Evolutionary conservation across 495 filamentous ascomycete species (phyloP).

Genomic region (Aspergillus avenaceus): DNA sequence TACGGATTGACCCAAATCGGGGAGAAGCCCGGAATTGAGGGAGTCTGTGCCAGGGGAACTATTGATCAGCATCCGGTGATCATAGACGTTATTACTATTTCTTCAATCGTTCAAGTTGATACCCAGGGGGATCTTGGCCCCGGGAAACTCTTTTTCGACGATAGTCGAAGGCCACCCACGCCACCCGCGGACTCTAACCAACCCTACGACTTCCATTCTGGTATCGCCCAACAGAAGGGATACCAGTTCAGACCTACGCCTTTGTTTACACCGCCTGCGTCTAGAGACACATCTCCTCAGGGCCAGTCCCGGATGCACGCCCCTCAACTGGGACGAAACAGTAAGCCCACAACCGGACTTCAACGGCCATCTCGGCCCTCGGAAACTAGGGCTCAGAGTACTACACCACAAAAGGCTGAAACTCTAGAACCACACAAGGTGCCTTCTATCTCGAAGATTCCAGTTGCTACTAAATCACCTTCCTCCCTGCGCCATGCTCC

Average conservation of each 20-base stretch:
- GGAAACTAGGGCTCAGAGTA: background rate
- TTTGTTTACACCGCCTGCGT: background rate
- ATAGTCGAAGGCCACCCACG: constrained; percentile 32
- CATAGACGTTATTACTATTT: constrained; percentile 22
- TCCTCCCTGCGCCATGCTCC: background rate
- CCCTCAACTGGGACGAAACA: background rate
- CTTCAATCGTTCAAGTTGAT: constrained; percentile 9
- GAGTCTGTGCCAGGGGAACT: constrained; percentile 35
- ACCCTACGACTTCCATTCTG: constrained; percentile 14
- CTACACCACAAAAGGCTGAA: background rate
- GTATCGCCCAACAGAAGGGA: background rate
- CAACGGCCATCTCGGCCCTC: background rate
- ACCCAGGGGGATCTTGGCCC: constrained; percentile 12
- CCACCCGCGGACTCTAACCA: constrained; percentile 20
- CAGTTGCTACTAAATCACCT: background rate
- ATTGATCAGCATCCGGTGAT: constrained; percentile 47
- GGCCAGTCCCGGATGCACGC: background rate
- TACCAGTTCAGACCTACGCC: background rate
- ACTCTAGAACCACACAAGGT: background rate
- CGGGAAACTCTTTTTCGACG: constrained; percentile 31
- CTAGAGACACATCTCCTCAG: constrained; percentile 5
- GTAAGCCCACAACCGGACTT: background rate
- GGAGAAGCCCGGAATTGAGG: constrained; percentile 35
- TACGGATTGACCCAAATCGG: constrained; percentile 28
- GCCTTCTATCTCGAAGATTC: background rate